Base-by-base conservation (phyloP, 345 rosid genomes). In the Mercurialis annua region DNA sequence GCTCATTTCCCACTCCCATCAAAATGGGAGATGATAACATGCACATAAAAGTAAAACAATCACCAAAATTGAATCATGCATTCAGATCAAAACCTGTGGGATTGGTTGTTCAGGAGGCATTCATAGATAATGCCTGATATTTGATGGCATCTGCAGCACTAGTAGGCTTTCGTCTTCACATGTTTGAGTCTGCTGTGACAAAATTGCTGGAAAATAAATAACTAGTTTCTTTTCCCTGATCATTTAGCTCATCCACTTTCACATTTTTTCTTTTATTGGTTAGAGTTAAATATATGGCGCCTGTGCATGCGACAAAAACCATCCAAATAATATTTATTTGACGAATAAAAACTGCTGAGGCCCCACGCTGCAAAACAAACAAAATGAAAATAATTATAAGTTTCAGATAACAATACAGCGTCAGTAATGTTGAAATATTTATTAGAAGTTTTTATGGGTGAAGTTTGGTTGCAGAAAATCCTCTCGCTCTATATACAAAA, bases 261-360 rank as follows among this genome's bases (percentile, higher is more conserved):
- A 46, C 68, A 43, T 50, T 72, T 26, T 65, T 73, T 49, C 68
- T 79, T 40, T 72, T 69, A n/a, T 73, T 67, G 23, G 76, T 70
- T 71, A 81, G 67, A 46, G 90, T 84, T 51, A 82, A 65, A 69
- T 91, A 85, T 57, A 94, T 65, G 68, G 91, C 67, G 68, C 88
- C 97, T 24, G 86, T 68, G 77, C 93, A 91, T 64, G 90, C 96
- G 79, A 85, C 86, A 78, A 94, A 91, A 73, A 89, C 78, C 85
- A 91, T 70, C 99, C 98, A 91, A 70, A 94, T 74, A 48, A 91
- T 70, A 80, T 94, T 94, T 46, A 97, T 94, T 77, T 89, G 99
- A 18, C 96, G 73, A 59, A 88, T 76, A 51, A 80, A 47, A 76
- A 94, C 83, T 15, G 96, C 88, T 69, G 83, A 57, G 27, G 80